phyloP scores from a whole-genome alignment of 441 rosid species.

The Eugenia klotzschiana region DNA sequence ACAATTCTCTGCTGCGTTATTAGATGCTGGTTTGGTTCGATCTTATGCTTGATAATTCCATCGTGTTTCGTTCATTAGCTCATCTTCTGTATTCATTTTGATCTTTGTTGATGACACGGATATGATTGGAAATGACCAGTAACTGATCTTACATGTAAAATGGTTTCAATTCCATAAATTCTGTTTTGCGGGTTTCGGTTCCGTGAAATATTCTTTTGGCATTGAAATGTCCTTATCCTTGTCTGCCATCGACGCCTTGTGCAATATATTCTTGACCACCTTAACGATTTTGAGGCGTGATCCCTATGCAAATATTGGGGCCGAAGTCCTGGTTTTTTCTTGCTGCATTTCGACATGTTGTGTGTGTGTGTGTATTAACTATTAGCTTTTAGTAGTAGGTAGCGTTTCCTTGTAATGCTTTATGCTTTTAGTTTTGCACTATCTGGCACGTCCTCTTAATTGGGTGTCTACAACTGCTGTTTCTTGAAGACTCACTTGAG shows the following conservation, averaged over 20 bases:
- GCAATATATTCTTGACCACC: background rate
- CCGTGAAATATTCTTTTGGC: background rate
- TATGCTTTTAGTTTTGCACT: background rate
- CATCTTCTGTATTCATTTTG: background rate
- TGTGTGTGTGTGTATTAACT: background rate
- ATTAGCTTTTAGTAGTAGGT: background rate
- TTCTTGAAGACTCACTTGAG: background rate
- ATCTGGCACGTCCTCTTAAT: background rate
- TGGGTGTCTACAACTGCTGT: background rate
- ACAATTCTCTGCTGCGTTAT: background rate
- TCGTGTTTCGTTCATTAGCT: background rate
- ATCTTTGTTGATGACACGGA: background rate
- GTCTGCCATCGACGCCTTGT: background rate
- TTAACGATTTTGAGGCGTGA: background rate
- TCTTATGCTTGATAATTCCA: background rate
- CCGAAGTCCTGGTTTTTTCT: background rate
- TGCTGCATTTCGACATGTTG: background rate
- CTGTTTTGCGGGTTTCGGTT: background rate
- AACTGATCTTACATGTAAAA: background rate
- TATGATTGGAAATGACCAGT: background rate
- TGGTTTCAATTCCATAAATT: background rate
- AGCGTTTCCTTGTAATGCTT: background rate
- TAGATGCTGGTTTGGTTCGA: background rate
- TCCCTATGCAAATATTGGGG: background rate
- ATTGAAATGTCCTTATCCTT: background rate